A percentile compares a stretch with the other conserved stretches of the same genome.
These are phyloP conservation scores for Rhytidhysteron rufulum DNA, from an alignment of 2,329 filamentous ascomycete species.

Conservation along the genomic window DNA sequence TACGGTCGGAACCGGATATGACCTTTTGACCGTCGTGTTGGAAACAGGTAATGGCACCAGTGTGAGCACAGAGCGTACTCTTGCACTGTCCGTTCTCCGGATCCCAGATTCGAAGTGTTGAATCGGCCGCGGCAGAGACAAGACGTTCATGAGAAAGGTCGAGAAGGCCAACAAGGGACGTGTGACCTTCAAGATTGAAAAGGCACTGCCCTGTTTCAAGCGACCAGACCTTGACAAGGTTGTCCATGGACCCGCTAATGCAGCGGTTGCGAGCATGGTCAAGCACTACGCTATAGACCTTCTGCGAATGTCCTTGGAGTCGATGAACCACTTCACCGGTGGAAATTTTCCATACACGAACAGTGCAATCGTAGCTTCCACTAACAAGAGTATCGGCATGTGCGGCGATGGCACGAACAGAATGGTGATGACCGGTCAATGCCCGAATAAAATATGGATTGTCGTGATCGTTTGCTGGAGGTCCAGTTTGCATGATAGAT, in stretches of 20 bases:
- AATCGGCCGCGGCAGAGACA: constrained; percentile 92
- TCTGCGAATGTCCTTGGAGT: constrained; percentile 80
- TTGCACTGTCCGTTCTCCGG: constrained; percentile 89
- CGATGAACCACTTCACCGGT: constrained; percentile 85
- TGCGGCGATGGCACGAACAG: constrained; percentile 91
- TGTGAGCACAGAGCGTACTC: constrained; percentile 86
- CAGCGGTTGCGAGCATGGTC: constrained; percentile 90
- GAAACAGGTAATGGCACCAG: constrained; percentile 96
- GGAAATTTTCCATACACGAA: constrained; percentile 95
- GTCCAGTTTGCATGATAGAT: constrained; percentile 73
- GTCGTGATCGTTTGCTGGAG: constrained; percentile 69
- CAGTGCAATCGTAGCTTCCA: constrained; percentile 92
- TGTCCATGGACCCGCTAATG: constrained; percentile 98
- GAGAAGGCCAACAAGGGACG: constrained; percentile 83
- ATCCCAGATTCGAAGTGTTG: constrained; percentile 94
- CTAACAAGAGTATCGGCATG: constrained; percentile 95
- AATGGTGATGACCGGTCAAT: constrained; percentile 82
- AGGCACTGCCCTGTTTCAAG: constrained; percentile 79
- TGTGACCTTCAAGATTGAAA: constrained; percentile 89
- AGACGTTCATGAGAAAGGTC: constrained; percentile 86
- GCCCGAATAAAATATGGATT: constrained; percentile 94
- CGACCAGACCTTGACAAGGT: constrained; percentile 96
- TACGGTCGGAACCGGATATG: constrained; percentile 92
- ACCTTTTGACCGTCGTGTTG: constrained; percentile 97
- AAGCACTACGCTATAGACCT: constrained; percentile 95